Evolutionary conservation across 805 yeast species (phyloP).

Genomic region (Teunomyces lycoperdinae): DNA sequence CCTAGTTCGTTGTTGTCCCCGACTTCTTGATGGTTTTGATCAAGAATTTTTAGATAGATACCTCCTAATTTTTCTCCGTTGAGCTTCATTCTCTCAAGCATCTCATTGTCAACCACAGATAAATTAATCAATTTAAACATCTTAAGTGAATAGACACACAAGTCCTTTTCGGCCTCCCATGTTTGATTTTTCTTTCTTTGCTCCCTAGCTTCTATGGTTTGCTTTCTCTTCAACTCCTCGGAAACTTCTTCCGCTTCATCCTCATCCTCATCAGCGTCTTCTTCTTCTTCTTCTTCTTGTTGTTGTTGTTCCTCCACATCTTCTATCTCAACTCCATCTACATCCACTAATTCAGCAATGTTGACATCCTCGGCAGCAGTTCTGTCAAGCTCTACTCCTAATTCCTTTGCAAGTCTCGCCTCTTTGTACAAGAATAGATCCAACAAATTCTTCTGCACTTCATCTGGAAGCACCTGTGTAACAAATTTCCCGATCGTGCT

Average conservation of each 20-base stretch:
- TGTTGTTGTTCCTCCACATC: slow-evolving; percentile 3
- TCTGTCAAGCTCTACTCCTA: slow-evolving; percentile 45
- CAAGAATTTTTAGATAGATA: slow-evolving; percentile 21
- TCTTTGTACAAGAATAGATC: slow-evolving; percentile 51
- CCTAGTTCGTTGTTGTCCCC: background rate
- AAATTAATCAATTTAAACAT: slow-evolving; percentile 32
- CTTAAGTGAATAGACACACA: slow-evolving; percentile 42
- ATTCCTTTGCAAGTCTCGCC: slow-evolving; percentile 36
- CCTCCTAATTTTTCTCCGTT: slow-evolving; percentile 37
- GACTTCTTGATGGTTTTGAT: slow-evolving; percentile 14
- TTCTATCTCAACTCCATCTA: slow-evolving; percentile 9
- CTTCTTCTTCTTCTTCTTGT: slow-evolving; percentile 13
- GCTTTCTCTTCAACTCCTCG: slow-evolving; percentile 7
- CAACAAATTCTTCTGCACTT: slow-evolving; percentile 31
- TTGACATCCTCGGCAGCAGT: slow-evolving; percentile 51
- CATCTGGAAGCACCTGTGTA: slow-evolving; percentile 22
- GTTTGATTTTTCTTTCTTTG: slow-evolving; percentile 5
- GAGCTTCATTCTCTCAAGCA: slow-evolving; percentile 32
- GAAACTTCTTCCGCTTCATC: slow-evolving; percentile 5
- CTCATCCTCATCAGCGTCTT: slow-evolving; percentile 5
- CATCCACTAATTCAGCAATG: slow-evolving; percentile 22
- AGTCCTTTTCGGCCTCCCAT: slow-evolving; percentile 40
- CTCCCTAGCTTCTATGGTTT: background rate
- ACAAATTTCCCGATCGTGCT: slow-evolving; percentile 17
- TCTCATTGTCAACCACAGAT: slow-evolving; percentile 25